Conservation (phyloP, 257 asterid genomes). For the Rubia yunnanensis region DNA sequence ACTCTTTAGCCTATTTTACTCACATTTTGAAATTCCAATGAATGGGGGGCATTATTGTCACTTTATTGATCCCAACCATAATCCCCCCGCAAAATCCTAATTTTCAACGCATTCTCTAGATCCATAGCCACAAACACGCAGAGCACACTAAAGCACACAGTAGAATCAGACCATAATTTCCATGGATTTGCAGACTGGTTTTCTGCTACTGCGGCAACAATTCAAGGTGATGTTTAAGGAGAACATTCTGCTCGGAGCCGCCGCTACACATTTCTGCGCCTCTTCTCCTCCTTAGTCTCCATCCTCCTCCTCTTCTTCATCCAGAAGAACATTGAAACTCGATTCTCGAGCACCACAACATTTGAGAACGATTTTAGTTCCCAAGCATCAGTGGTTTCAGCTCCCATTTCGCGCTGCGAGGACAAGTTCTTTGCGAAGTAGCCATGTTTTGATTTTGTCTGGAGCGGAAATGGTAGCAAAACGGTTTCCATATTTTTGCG, state of each 20-base stretch:
- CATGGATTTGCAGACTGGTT: slow-evolving; percentile 13
- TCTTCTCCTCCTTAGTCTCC: slow-evolving; percentile 16
- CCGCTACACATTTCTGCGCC: too few species aligned
- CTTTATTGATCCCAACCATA: too few species aligned
- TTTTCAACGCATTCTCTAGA: not conserved
- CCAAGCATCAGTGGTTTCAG: not conserved
- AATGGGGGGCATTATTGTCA: too few species aligned
- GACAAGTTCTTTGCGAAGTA: slow-evolving; percentile 10
- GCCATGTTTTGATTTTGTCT: slow-evolving; percentile 18
- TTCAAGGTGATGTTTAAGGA: too few species aligned
- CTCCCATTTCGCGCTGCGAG: slow-evolving; percentile 19
- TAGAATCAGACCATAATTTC: not conserved
- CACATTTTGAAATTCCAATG: too few species aligned
- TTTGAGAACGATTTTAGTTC: too few species aligned
- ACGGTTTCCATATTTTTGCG: slow-evolving; percentile 4
- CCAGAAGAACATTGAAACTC: slow-evolving; percentile 19
- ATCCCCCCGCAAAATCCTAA: not conserved
- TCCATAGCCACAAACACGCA: not conserved
- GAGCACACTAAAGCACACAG: not conserved
- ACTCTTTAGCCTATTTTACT: too few species aligned
- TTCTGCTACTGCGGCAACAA: slow-evolving; percentile 11
- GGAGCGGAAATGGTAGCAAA: slow-evolving; percentile 21
- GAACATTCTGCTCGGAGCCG: slow-evolving; percentile 17
- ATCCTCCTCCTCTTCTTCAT: slow-evolving; percentile 18
- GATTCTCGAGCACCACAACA: too few species aligned